Evolutionary conservation across 345 rosid species (phyloP).

Genomic region (Triadica sebifera): DNA sequence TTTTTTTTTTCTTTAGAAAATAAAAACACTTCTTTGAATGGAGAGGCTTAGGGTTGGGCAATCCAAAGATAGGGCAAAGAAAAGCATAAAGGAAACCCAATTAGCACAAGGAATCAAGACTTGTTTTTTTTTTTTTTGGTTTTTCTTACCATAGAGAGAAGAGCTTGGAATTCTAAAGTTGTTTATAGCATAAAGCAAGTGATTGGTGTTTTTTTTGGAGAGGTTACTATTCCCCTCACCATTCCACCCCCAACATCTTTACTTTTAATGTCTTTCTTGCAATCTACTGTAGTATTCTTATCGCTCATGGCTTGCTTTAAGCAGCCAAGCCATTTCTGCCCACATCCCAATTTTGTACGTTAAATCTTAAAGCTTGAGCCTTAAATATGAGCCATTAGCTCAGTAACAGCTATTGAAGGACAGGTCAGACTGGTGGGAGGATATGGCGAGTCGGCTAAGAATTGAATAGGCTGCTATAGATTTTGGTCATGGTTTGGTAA

Average conservation of each 20-base stretch:
- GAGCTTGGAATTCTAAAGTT: conserved; percentile 47
- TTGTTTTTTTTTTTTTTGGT: conserved; percentile 1
- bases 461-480: neutral
- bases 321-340: neutral
- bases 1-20: neutral
- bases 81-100: conserved; percentile 38
- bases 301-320: conserved; percentile 29
- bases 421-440: conserved; percentile 27
- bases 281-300: conserved; percentile 16
- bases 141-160: conserved; percentile 24
- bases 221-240: conserved; percentile 18
- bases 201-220: conserved; percentile 9
- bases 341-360: neutral
- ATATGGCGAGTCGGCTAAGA: conserved; percentile 29
- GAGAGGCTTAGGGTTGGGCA: conserved; percentile 24
- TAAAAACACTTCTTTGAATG: conserved; percentile 7
- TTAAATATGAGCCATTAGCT: no score
- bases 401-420: neutral
- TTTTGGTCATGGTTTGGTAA: conserved; percentile 31
- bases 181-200: conserved; percentile 28
- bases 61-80: conserved; percentile 27
- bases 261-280: conserved; percentile 41
- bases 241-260: conserved; percentile 36
- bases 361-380: no score
- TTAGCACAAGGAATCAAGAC: conserved; percentile 40